phyloP scores from a whole-genome alignment of 2,329 filamentous ascomycete species.

The Zelopaecilomyces penicillatus region DNA sequence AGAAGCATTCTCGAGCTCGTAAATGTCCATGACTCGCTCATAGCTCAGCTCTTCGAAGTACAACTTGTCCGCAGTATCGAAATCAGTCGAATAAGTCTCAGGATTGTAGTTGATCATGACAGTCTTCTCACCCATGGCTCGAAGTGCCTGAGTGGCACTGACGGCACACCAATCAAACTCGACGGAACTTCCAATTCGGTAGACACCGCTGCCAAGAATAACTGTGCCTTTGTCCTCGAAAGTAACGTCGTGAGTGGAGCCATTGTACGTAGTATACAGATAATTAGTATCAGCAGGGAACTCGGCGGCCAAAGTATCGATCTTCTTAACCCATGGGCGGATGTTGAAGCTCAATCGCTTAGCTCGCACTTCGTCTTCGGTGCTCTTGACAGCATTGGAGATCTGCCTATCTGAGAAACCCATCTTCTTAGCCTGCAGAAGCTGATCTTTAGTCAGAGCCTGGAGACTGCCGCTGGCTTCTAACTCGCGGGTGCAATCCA shows the following conservation, averaged over 20 bases:
- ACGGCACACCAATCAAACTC: constrained; percentile 99
- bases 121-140: constrained; percentile 88
- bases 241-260: constrained; percentile 81
- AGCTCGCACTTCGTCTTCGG: constrained; percentile 83
- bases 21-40: constrained; percentile 98
- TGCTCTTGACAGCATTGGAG: constrained; percentile 71
- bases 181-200: constrained; percentile 94
- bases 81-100: constrained; percentile 76
- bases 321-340: constrained; percentile 94
- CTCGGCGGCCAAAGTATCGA: constrained; percentile 93
- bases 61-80: constrained; percentile 79
- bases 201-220: constrained; percentile 88
- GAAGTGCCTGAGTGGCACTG: constrained; percentile 75
- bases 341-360: constrained; percentile 80
- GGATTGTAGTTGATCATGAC: constrained; percentile 95
- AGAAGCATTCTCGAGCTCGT: constrained; percentile 76
- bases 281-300: constrained; percentile 95
- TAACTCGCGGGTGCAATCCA: constrained; percentile 79
- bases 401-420: constrained; percentile 98
- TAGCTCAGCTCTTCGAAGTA: constrained; percentile 98
- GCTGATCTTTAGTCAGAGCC: constrained; percentile 77
- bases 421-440: constrained; percentile 91
- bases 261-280: constrained; percentile 96
- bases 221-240: constrained; percentile 90
- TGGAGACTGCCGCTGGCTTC: constrained; percentile 75